phyloP scores from a whole-genome alignment of 1,284 basidiomycete species.

The Marasmius sp. region DNA sequence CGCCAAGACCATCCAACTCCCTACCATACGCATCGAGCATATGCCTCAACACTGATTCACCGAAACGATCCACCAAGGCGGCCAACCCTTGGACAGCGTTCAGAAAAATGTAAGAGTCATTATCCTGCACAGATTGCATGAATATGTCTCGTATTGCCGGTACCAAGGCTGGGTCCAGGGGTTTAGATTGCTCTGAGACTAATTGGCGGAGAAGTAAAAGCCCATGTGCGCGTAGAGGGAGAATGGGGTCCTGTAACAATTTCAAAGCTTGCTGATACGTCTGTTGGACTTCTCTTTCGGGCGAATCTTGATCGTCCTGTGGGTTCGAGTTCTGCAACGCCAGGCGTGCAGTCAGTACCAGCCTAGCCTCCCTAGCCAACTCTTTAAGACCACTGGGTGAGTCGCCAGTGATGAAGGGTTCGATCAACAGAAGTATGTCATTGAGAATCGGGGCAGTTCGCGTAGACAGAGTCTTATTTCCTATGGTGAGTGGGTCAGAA shows the following conservation, averaged over 20 bases:
- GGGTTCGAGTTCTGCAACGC: constrained; percentile 47
- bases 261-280: constrained; percentile 87
- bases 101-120: constrained; percentile 94
- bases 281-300: constrained; percentile 34
- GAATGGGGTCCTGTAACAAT: constrained; percentile 86
- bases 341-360: constrained; percentile 79
- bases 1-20: constrained; percentile 50
- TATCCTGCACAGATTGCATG: constrained; percentile 83
- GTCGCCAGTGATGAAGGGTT: constrained; percentile 47
- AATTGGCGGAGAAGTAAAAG: constrained; percentile 81
- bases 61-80: constrained; percentile 78
- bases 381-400: constrained; percentile 48
- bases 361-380: constrained; percentile 73
- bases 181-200: constrained; percentile 38
- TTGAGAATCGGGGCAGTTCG: constrained; percentile 62
- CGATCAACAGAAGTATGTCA: constrained; percentile 70
- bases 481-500: constrained; percentile 34
- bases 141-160: constrained; percentile 90
- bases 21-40: constrained; percentile 66
- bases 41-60: constrained; percentile 68
- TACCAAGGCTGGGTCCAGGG: constrained; percentile 60
- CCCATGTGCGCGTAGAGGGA: constrained; percentile 96
- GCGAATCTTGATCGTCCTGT: constrained; percentile 39
- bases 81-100: constrained; percentile 91
- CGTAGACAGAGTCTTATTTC: constrained; percentile 68